phyloP scores from a whole-genome alignment of 208 protist genomes.

The Trypanosoma rangeli region DNA sequence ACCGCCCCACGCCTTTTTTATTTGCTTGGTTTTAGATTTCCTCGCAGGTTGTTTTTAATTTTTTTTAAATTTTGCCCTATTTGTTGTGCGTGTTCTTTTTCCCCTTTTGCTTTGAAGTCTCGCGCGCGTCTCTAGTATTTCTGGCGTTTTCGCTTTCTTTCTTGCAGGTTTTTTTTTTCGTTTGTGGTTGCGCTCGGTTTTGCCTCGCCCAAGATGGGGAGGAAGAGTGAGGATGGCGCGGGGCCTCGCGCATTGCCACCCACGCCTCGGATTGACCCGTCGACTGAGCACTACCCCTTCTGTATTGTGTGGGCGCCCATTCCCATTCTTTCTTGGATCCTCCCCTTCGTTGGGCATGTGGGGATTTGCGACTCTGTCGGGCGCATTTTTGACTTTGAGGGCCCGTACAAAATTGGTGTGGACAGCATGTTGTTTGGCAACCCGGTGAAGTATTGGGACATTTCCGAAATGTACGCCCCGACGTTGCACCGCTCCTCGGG shows the following conservation, averaged over 20 bases:
- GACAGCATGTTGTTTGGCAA: slow-evolving; percentile 91
- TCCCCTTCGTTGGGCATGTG: slow-evolving; percentile 92
- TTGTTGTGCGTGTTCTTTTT: too few relatives aligned
- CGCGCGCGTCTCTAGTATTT: too few relatives aligned
- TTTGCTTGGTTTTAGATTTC: too few relatives aligned
- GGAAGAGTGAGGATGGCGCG: background rate
- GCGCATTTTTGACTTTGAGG: slow-evolving; percentile 91
- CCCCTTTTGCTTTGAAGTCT: too few relatives aligned
- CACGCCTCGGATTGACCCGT: slow-evolving; percentile 51
- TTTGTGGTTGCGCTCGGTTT: background rate
- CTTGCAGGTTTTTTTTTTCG: too few relatives aligned
- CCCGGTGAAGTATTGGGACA: slow-evolving; percentile 79
- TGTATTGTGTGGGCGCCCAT: slow-evolving; percentile 92
- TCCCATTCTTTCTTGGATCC: slow-evolving; percentile 85
- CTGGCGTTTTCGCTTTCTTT: too few relatives aligned
- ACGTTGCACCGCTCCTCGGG: slow-evolving; percentile 40
- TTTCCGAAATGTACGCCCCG: slow-evolving; percentile 57
- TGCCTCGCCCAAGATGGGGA: background rate
- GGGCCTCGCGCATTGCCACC: slow-evolving; percentile 19
- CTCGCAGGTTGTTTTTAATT: too few relatives aligned
- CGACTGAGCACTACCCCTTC: slow-evolving; percentile 84
- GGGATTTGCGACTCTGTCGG: slow-evolving; percentile 88
- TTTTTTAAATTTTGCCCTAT: too few relatives aligned
- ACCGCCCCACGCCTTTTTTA: too few relatives aligned
- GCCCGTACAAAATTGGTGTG: slow-evolving; percentile 71